Percentiles rank a stretch among this genome's conserved stretches.
phyloP scores from a whole-genome alignment of 257 asterid genomes.

The Solanum etuberosum region DNA sequence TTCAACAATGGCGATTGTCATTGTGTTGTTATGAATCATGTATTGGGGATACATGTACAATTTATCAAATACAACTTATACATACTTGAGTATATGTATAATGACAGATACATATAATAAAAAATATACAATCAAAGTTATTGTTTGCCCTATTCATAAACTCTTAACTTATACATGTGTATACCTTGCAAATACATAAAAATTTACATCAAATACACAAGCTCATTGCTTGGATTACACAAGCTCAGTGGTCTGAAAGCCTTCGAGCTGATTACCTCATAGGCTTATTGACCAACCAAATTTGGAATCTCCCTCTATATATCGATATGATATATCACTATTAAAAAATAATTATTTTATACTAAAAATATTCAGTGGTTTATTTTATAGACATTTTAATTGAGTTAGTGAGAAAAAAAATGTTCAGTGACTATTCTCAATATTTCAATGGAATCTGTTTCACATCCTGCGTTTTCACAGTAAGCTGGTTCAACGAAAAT shows the following conservation, averaged over 20 bases:
- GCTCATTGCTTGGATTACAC: too few relatives aligned
- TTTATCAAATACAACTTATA: neutral
- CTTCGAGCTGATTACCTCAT: too few relatives aligned
- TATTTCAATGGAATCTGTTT: too few relatives aligned
- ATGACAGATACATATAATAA: neutral
- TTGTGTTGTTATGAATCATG: neutral
- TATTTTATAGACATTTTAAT: neutral
- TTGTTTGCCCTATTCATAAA: neutral
- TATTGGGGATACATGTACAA: too few relatives aligned
- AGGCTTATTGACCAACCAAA: neutral
- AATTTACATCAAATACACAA: neutral
- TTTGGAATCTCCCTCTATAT: neutral
- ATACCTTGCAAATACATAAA: neutral
- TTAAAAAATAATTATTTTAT: too few relatives aligned
- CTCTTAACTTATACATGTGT: neutral
- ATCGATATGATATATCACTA: neutral
- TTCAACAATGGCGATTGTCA: too few relatives aligned
- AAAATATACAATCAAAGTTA: neutral
- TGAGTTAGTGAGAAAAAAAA: neutral
- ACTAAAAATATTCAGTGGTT: neutral
- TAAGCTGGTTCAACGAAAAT: neutral
- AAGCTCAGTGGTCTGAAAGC: too few relatives aligned
- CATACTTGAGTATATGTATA: neutral
- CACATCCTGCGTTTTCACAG: neutral
- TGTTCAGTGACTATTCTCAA: neutral